phyloP scores from a whole-genome alignment of 1,284 basidiomycete species.

The Marasmius fiardii region DNA sequence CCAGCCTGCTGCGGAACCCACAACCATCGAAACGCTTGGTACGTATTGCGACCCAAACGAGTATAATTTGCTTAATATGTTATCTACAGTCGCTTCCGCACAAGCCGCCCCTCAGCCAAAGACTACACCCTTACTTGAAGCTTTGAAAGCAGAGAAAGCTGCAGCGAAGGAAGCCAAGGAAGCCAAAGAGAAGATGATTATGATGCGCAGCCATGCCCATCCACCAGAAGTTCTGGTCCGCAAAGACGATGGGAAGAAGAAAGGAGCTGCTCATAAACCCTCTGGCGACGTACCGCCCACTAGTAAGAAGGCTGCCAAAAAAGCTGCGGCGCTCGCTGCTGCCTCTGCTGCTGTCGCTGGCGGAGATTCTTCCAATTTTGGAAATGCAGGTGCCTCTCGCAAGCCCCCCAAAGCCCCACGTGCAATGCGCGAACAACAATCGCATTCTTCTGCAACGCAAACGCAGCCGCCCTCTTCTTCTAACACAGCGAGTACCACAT shows the following conservation, averaged over 20 bases:
- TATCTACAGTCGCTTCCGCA: constrained; percentile 49
- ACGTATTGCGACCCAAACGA: constrained; percentile 21
- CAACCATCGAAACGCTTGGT: constrained; percentile 65
- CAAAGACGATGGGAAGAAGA: constrained; percentile 56
- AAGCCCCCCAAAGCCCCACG: constrained; percentile 16
- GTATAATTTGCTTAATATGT: neutral
- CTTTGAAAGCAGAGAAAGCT: constrained; percentile 77
- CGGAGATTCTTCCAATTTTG: constrained; percentile 11
- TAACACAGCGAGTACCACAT: constrained; percentile 4
- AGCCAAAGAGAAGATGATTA: constrained; percentile 21
- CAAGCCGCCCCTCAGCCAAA: constrained; percentile 61
- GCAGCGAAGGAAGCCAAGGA: constrained; percentile 70
- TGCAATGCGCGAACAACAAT: neutral
- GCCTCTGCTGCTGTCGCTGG: constrained; percentile 15
- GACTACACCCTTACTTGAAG: constrained; percentile 86
- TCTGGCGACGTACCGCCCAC: constrained; percentile 14
- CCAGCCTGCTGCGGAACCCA: constrained; percentile 45
- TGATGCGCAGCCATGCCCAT: constrained; percentile 64
- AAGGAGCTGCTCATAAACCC: constrained; percentile 20
- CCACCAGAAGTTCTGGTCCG: constrained; percentile 24
- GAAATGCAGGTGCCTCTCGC: constrained; percentile 15
- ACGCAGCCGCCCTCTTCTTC: neutral
- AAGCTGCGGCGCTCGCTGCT: constrained; percentile 27
- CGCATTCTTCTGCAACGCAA: neutral
- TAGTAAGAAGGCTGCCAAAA: constrained; percentile 43